Conservation (phyloP, 164 flowering plant species). For the Santalum album region DNA sequence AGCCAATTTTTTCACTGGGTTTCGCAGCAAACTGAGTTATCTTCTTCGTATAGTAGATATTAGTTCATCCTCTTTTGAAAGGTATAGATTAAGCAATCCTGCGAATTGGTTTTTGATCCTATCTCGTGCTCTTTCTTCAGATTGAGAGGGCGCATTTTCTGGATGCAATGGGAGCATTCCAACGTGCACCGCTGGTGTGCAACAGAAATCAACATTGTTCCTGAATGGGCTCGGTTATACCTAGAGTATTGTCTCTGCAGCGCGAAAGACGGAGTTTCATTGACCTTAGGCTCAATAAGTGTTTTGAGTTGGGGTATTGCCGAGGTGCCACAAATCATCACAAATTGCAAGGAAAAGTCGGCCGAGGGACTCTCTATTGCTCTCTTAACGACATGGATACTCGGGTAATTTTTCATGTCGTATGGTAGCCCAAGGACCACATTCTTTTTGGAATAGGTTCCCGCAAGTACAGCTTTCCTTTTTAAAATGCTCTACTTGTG, state of each 20-base stretch:
- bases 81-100: too few relatives aligned
- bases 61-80: too few relatives aligned
- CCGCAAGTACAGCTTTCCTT: background rate
- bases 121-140: background rate
- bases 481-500: background rate
- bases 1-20: too few relatives aligned
- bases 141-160: background rate
- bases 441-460: too few relatives aligned
- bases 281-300: conserved; percentile 51
- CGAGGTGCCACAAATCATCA: conserved; percentile 72
- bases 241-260: conserved; percentile 51
- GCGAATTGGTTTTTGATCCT: too few relatives aligned
- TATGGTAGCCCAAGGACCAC: too few relatives aligned
- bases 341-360: conserved; percentile 53
- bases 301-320: conserved; percentile 68
- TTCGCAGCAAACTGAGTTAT: too few relatives aligned
- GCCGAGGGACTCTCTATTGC: conserved; percentile 54
- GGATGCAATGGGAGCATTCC: background rate
- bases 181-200: conserved; percentile 10
- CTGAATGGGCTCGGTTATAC: conserved; percentile 23
- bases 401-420: conserved; percentile 38
- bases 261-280: conserved; percentile 37
- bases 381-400: conserved; percentile 60
- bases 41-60: too few relatives aligned
- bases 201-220: conserved; percentile 24